Conservation (phyloP, 257 asterid species). For the Rubia yunnanensis region DNA sequence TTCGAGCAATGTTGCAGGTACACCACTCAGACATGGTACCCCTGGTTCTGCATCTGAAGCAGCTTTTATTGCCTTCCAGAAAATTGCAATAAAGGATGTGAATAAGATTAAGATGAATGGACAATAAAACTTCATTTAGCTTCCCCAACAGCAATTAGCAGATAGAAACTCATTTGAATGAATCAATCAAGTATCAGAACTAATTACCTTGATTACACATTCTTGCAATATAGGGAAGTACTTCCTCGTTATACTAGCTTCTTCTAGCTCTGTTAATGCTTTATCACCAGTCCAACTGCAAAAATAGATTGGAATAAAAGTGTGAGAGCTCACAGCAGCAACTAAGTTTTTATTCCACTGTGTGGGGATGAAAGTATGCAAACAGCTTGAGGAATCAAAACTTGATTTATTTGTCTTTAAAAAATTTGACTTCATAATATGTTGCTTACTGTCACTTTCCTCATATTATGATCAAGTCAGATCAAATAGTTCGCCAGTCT, state of each 20-base stretch:
- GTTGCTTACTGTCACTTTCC: not conserved
- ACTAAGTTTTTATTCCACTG: not conserved
- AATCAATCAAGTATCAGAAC: not conserved
- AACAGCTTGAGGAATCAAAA: not conserved
- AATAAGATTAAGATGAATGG: not conserved
- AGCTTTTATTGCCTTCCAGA: slow-evolving; percentile 62
- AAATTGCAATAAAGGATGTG: slow-evolving; percentile 15
- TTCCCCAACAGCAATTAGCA: not conserved
- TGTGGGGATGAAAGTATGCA: no score
- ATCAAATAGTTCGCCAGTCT: not conserved
- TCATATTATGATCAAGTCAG: not conserved
- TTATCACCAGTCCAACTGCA: slow-evolving; percentile 93
- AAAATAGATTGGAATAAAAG: not conserved
- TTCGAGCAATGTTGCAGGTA: slow-evolving; percentile 58
- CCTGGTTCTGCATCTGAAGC: slow-evolving; percentile 73
- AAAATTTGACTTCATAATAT: not conserved
- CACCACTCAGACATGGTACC: slow-evolving; percentile 60
- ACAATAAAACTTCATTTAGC: not conserved
- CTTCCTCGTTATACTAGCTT: slow-evolving; percentile 63
- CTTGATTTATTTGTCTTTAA: not conserved
- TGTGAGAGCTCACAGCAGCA: slow-evolving; percentile 3
- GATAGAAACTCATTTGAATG: slow-evolving; percentile 6
- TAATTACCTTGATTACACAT: slow-evolving; percentile 74
- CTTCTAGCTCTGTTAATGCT: slow-evolving; percentile 79
- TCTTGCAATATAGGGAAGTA: slow-evolving; percentile 64